Conservation (phyloP, 306 rosid genomes). For the Luffa acutangula region DNA sequence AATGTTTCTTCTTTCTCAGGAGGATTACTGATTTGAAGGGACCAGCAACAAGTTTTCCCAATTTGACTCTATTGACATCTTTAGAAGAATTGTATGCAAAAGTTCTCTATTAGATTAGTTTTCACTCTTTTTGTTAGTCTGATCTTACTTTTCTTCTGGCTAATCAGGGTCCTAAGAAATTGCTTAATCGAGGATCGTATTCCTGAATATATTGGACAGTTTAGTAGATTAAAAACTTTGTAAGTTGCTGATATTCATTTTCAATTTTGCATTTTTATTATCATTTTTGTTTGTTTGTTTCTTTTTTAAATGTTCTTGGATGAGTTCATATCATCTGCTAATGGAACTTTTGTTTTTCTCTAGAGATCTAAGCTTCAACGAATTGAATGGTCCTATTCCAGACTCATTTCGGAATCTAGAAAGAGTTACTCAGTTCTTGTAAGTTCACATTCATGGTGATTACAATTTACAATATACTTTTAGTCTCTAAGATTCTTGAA, state of each 20-base stretch:
- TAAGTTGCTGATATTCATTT: slow-evolving; percentile 22
- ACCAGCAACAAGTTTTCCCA: slow-evolving; percentile 39
- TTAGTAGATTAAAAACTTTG: slow-evolving; percentile 20
- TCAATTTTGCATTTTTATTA: background rate
- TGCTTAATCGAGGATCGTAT: slow-evolving; percentile 42
- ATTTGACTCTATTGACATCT: slow-evolving; percentile 28
- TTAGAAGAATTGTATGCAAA: slow-evolving; percentile 41
- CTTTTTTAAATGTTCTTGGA: background rate
- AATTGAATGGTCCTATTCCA: slow-evolving; percentile 55
- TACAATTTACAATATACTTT: too few species aligned
- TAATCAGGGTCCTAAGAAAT: slow-evolving; percentile 51
- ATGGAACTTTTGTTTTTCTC: background rate
- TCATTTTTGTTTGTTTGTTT: background rate
- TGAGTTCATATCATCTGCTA: background rate
- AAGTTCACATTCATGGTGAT: slow-evolving; percentile 14
- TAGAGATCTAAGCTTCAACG: slow-evolving; percentile 81
- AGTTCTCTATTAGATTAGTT: background rate
- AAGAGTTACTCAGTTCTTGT: slow-evolving; percentile 21
- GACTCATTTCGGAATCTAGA: slow-evolving; percentile 9
- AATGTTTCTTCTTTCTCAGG: slow-evolving; percentile 38
- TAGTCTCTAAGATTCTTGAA: too few species aligned
- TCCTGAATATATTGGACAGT: slow-evolving; percentile 21
- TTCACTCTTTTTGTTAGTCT: background rate
- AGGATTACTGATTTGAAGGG: slow-evolving; percentile 66
- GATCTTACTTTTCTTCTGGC: slow-evolving; percentile 8